Base-by-base conservation (phyloP, 441 rosid genomes). In the Jatropha multifida region DNA sequence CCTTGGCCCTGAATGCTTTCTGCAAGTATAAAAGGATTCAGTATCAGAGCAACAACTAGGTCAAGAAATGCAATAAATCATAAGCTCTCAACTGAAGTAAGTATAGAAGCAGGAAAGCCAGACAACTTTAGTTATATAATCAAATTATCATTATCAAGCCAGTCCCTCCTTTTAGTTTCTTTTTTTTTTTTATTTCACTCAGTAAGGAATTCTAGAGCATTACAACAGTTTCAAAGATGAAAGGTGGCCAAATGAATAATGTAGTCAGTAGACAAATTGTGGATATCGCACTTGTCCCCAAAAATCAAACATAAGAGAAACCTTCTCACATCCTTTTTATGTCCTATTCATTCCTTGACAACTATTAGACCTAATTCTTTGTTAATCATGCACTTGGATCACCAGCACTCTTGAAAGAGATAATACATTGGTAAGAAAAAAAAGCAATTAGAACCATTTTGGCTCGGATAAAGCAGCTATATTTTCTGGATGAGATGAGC, bases 1-100 rank as follows among this genome's bases (percentile, higher is more conserved):
- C 98, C 82, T 92, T 93, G 46, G 81, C 79, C 86, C 98, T 88
- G 82, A 93, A 95, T 54, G 99, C 97, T 32, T 85, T 88, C 99
- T 92, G 92, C 83, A 82, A 63, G 46, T 27, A 63, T 56, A 61
- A 17, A 77, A 70, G 9, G 26, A 40, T 41, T 70, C 32, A 73
- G 37, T 8, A 65, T 66, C 7, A n/a, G 40, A 38, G 48, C 5
- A 38, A 17, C 37, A n/a, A 14, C 13, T 5, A 56, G 17, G 7
- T 2, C 1, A 54, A 15, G 38, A 9, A 8, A 58, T 8, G 27
- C 13, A 17, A 18, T 41, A 5, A 49, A 58, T 48, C 59, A 26
- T 27, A 58, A 56, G 17, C 59, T 5, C 14, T 11, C 37, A 26
- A n/a, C 17, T 56, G 38, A 52, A 74, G 64, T 23, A 26, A 2